Conservation (phyloP, 2,329 filamentous ascomycete species). For the Aspergillus brunneoviolaceus region DNA sequence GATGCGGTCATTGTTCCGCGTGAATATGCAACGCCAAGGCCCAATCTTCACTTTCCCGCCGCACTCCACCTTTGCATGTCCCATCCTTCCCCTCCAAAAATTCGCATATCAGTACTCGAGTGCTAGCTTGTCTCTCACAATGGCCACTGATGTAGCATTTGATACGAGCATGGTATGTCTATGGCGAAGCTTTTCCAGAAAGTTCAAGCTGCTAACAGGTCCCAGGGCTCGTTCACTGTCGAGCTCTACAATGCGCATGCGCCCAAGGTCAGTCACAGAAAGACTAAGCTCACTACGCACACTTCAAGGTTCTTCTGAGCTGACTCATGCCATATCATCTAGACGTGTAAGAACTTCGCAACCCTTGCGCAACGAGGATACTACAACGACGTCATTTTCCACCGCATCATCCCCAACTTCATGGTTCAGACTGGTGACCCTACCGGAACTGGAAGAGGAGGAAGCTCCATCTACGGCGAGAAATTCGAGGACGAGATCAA, state of each 20-base stretch:
- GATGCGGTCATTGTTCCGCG: not conserved
- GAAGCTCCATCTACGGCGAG: conserved; percentile 84
- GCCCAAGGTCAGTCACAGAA: conserved; percentile 56
- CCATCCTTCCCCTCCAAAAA: not conserved
- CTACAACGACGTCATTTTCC: conserved; percentile 83
- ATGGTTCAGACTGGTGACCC: conserved; percentile 97
- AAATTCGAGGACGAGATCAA: conserved; percentile 93
- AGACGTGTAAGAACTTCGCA: conserved; percentile 83
- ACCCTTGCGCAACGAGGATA: conserved; percentile 79
- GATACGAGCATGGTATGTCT: conserved; percentile 79
- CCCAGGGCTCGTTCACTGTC: conserved; percentile 74
- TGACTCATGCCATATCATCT: conserved; percentile 19
- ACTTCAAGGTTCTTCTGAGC: conserved; percentile 1
- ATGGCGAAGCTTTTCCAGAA: not conserved
- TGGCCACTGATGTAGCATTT: conserved; percentile 76
- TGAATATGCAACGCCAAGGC: conserved; percentile 25
- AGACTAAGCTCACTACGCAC: not conserved
- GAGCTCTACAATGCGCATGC: conserved; percentile 91
- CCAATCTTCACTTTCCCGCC: conserved; percentile 15
- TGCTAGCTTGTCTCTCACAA: conserved; percentile 35
- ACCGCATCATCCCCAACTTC: conserved; percentile 93
- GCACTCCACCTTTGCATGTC: conserved; percentile 9
- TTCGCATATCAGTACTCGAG: not conserved
- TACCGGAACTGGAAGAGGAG: conserved; percentile 88
- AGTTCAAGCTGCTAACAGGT: conserved; percentile 17